Evolutionary conservation across 208 protist genomes (phyloP).

Genomic region (Leishmania arabica): DNA sequence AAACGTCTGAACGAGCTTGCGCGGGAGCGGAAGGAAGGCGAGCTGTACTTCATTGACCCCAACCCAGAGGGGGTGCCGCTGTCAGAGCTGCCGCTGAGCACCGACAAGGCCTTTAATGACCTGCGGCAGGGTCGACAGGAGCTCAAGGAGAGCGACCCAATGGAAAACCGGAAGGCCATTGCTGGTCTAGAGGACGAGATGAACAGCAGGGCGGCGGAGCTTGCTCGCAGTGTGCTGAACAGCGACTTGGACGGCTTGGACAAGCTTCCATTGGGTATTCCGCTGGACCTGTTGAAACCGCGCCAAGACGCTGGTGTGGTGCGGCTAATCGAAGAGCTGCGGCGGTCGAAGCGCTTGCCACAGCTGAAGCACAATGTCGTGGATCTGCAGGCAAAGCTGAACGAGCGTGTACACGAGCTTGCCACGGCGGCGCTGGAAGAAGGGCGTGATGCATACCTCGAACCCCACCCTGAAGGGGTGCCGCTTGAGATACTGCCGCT

Average conservation of each 20-base stretch:
- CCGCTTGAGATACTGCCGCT: constrained; percentile 54
- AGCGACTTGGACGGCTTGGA: constrained; percentile 69
- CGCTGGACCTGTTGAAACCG: constrained; percentile 59
- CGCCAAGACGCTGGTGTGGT: constrained; percentile 49
- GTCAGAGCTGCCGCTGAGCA: constrained; percentile 36
- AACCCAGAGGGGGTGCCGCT: constrained; percentile 42
- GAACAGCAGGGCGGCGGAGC: constrained; percentile 43
- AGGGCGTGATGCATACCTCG: constrained; percentile 58
- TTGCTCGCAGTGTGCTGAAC: constrained; percentile 47
- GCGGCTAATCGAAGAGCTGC: constrained; percentile 48
- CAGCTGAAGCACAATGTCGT: constrained; percentile 35
- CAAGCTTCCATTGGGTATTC: constrained; percentile 57
- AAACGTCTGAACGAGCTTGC: constrained; percentile 62
- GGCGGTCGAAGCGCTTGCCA: constrained; percentile 32
- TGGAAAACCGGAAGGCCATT: constrained; percentile 61
- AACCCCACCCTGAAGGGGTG: constrained; percentile 59
- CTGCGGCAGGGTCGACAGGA: constrained; percentile 51
- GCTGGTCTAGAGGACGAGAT: constrained; percentile 54
- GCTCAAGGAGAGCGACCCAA: constrained; percentile 45
- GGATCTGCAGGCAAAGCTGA: constrained; percentile 48
- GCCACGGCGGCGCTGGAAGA: constrained; percentile 51
- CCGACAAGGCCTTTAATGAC: constrained; percentile 50
- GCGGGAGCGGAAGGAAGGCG: constrained; percentile 63
- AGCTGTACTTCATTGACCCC: constrained; percentile 77
- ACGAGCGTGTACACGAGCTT: constrained; percentile 45